Conservation (phyloP, 441 rosid species). For the Melastoma candidum region DNA sequence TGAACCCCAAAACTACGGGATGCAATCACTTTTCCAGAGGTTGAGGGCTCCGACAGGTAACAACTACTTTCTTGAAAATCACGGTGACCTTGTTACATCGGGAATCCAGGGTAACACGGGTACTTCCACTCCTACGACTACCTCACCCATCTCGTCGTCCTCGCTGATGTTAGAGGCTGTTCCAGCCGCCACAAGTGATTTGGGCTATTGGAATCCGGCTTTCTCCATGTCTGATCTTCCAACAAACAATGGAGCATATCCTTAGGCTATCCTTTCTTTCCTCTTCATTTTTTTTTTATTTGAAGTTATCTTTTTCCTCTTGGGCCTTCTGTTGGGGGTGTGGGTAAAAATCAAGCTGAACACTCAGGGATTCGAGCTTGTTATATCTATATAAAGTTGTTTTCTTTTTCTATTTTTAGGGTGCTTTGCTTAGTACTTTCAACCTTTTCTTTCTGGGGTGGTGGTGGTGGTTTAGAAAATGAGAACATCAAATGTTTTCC, state of each 20-base stretch:
- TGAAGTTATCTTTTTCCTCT: no score
- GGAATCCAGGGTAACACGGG: constrained; percentile 19
- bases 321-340: no score
- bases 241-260: constrained; percentile 51
- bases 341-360: no score
- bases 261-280: constrained; percentile 11
- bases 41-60: constrained; percentile 32
- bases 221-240: constrained; percentile 60
- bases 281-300: no score
- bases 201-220: constrained; percentile 52
- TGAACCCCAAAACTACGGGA: constrained; percentile 41
- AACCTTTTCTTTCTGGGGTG: no score
- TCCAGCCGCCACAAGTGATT: constrained; percentile 31
- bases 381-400: no score
- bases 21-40: constrained; percentile 58
- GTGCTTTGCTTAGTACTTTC: no score
- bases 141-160: constrained; percentile 19
- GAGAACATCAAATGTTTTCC: no score
- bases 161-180: constrained; percentile 38
- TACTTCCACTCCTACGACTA: constrained; percentile 6
- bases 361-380: no score
- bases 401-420: no score
- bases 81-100: constrained; percentile 20
- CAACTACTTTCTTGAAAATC: constrained; percentile 20
- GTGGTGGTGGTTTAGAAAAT: no score